These are phyloP conservation scores for Pichia deserticola DNA, from an alignment of 805 yeast genomes.

Conservation along the genomic window DNA sequence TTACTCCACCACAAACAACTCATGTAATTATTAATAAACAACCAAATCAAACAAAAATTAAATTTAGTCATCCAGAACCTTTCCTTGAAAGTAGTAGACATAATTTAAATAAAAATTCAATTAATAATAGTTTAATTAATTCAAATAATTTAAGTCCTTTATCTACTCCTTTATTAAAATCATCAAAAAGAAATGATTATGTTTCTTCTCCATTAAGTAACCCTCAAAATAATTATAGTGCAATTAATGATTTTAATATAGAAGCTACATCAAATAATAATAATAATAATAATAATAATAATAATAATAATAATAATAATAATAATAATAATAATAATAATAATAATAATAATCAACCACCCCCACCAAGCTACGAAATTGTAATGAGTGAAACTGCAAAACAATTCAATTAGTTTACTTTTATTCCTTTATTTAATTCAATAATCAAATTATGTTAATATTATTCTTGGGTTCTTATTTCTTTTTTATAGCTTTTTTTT, in stretches of 20 bases:
- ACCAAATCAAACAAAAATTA: slow-evolving; percentile 20
- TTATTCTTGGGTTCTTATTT: not conserved
- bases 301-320: not conserved
- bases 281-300: slow-evolving; percentile 4
- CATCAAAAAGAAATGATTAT: not conserved
- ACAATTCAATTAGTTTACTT: slow-evolving; percentile 13
- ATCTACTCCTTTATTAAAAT: slow-evolving; percentile 7
- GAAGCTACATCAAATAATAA: not conserved
- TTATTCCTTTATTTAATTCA: no score
- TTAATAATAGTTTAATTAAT: slow-evolving; percentile 3
- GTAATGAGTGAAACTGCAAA: slow-evolving; percentile 29
- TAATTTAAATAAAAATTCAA: not conserved
- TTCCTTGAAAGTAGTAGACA: slow-evolving; percentile 14
- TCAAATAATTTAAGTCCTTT: slow-evolving; percentile 21
- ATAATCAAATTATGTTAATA: not conserved
- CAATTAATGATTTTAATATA: not conserved
- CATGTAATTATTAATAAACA: slow-evolving; percentile 17
- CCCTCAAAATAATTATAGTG: slow-evolving; percentile 3
- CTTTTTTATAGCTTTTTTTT: not conserved
- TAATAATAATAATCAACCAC: slow-evolving; percentile 10
- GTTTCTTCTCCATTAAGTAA: slow-evolving; percentile 4
- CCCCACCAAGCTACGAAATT: slow-evolving; percentile 32
- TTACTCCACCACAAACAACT: slow-evolving; percentile 16
- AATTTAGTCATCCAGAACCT: slow-evolving; percentile 29
- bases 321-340: not conserved